Conservation (phyloP, 495 filamentous ascomycete genomes). For the Cryomyces minteri region DNA sequence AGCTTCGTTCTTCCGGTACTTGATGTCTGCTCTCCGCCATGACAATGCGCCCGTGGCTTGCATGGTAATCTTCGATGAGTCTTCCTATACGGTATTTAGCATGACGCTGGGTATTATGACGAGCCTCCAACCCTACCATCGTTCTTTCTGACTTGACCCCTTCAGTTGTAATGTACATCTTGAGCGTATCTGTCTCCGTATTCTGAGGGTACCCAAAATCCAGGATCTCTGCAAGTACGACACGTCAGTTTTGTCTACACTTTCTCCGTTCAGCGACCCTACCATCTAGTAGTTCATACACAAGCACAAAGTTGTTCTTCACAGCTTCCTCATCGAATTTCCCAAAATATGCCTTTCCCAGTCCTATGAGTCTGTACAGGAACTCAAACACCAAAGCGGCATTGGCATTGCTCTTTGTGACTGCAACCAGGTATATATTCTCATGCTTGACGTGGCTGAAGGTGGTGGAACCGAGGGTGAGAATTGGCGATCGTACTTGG, state of each 20-base stretch:
- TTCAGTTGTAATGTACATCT: conserved; percentile 99
- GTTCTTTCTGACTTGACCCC: conserved; percentile 91
- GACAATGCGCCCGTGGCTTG: conserved; percentile 95
- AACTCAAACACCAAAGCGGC: conserved; percentile 98
- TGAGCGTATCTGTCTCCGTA: conserved; percentile 95
- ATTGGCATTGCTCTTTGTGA: conserved; percentile 99
- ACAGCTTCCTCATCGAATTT: conserved; percentile 99
- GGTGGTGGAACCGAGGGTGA: conserved; percentile 92
- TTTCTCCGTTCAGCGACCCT: background rate
- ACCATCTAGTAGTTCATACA: conserved; percentile 98
- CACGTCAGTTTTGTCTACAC: background rate
- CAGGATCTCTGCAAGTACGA: conserved; percentile 55
- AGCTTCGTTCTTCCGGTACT: conserved; percentile 98
- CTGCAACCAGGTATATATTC: conserved; percentile 95
- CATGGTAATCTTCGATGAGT: conserved; percentile 95
- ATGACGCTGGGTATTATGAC: background rate
- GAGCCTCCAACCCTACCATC: conserved; percentile 22
- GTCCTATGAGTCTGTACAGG: conserved; percentile 72
- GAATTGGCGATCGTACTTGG: conserved; percentile 90
- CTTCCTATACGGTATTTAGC: conserved; percentile 29
- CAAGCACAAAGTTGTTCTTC: conserved; percentile 98
- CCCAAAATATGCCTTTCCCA: conserved; percentile 93
- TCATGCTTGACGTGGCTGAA: conserved; percentile 99
- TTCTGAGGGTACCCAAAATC: conserved; percentile 99
- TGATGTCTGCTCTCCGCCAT: conserved; percentile 92